These are phyloP conservation scores for Podaxis sp. DNA, from an alignment of 768 basidiomycete species.

Conservation along the genomic window DNA sequence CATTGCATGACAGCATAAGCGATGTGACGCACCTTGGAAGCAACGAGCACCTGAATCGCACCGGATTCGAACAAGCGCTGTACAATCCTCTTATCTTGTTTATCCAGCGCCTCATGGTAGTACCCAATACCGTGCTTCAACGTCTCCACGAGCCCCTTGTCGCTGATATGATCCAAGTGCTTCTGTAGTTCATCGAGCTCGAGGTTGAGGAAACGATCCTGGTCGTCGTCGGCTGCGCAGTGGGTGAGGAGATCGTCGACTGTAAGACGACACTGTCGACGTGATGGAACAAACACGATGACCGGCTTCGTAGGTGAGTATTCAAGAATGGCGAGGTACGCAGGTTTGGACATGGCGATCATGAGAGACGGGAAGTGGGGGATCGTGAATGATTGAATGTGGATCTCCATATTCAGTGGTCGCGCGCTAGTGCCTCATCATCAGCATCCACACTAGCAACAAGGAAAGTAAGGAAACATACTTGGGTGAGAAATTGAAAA, in stretches of 20 bases:
- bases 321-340: conserved; percentile 90
- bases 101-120: conserved; percentile 91
- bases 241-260: conserved; percentile 90
- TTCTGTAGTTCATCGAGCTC: conserved; percentile 80
- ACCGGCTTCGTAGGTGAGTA: conserved; percentile 85
- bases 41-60: conserved; percentile 87
- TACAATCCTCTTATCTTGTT: conserved; percentile 93
- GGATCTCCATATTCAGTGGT: too few relatives aligned
- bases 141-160: conserved; percentile 73
- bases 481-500: too few relatives aligned
- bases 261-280: conserved; percentile 91
- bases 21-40: conserved; percentile 48
- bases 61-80: conserved; percentile 91
- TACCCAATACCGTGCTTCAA: conserved; percentile 91
- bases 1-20: too few relatives aligned
- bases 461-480: too few relatives aligned
- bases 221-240: conserved; percentile 83
- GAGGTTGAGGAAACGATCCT: conserved; percentile 87
- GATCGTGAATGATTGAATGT: too few relatives aligned
- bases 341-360: conserved; percentile 99
- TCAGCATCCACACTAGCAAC: too few relatives aligned
- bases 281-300: conserved; percentile 89
- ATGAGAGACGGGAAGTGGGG: too few relatives aligned
- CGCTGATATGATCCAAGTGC: conserved; percentile 83
- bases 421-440: too few relatives aligned